Base-by-base conservation (phyloP, 225 moss, liverwort and hornwort species). In the Straminergon stramineum region DNA sequence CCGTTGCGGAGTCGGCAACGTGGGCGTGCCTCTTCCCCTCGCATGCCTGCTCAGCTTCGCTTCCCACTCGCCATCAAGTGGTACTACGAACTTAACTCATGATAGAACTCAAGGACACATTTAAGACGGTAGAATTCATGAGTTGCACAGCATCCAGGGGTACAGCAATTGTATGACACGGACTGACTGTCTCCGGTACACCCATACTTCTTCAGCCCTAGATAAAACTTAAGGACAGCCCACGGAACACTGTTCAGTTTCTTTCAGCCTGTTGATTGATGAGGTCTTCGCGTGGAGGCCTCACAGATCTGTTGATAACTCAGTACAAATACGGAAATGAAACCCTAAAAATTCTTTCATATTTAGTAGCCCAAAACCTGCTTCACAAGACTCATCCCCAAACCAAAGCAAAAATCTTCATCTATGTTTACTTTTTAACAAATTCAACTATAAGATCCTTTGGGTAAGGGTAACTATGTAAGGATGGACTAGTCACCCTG, bases 311-410 rank as follows among this genome's bases (percentile, higher is more conserved):
- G 19, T 35, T 19, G 18, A 10, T n/a, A n/a, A n/a, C n/a, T n/a
- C 48, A 48, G 48, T 66, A 35, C 18, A 18, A 18, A 32, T 19
- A 66, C 1, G 6, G 10, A 18, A 31, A 17, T 15, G 14, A 19
- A 32, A 4, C 3, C 13, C 13, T 21, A 12, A 21, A 69, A 69
- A 7, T 24, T 24, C 14, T 26, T 15, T 70, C 24, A 23, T 70
- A 4, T 14, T 70, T 39, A 71, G 41, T 13, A 3, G 41, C 3
- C 8, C 8, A 5, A 41, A 71, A 71, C 0, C 0, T 9, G 2
- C 15, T 71, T 41, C 39, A 23, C 26, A 41, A 11, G 26, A 14
- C 5, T 41, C 8, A 3, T n/a, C 7, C 1, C 14, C 5, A 14
- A 14, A 26, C 1, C 5, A 71, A 71, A 15, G 26, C 8, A 24